phyloP scores from a whole-genome alignment of 352 stramenopile species.

The Pythium aquatile region DNA sequence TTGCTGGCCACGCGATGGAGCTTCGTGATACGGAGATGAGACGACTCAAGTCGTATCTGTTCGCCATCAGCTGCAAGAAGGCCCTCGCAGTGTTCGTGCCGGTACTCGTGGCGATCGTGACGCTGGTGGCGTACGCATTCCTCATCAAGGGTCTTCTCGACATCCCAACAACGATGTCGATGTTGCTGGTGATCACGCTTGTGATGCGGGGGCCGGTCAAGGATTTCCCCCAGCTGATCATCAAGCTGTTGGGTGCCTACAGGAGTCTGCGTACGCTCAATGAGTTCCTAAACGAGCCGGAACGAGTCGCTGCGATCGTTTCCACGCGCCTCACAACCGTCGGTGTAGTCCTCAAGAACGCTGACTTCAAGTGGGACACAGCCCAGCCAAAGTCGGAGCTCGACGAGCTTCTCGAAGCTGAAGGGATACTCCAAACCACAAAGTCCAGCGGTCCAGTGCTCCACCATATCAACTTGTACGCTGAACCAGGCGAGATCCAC shows the following conservation, averaged over 20 bases:
- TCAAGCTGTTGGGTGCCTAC: not conserved
- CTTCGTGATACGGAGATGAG: slow-evolving; percentile 29
- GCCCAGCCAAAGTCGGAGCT: slow-evolving; percentile 32
- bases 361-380: slow-evolving; percentile 73
- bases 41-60: not conserved
- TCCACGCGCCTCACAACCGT: slow-evolving; percentile 31
- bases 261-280: slow-evolving; percentile 40
- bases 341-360: slow-evolving; percentile 46
- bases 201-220: slow-evolving; percentile 6
- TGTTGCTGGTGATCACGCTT: slow-evolving; percentile 8
- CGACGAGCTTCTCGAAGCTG: slow-evolving; percentile 23
- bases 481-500: slow-evolving; percentile 53
- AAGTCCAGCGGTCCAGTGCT: slow-evolving; percentile 32
- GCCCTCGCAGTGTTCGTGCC: slow-evolving; percentile 29
- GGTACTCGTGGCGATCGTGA: slow-evolving; percentile 47
- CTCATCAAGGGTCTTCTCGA: slow-evolving; percentile 15
- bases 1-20: slow-evolving; percentile 48
- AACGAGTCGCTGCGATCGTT: not conserved
- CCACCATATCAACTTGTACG: slow-evolving; percentile 63
- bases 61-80: not conserved
- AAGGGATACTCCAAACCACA: slow-evolving; percentile 9
- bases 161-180: not conserved
- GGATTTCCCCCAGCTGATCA: not conserved
- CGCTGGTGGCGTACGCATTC: slow-evolving; percentile 51
- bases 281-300: slow-evolving; percentile 13